Conservation (phyloP, 371 early-diverging fungal genomes). For the Nematocida ironsii region DNA sequence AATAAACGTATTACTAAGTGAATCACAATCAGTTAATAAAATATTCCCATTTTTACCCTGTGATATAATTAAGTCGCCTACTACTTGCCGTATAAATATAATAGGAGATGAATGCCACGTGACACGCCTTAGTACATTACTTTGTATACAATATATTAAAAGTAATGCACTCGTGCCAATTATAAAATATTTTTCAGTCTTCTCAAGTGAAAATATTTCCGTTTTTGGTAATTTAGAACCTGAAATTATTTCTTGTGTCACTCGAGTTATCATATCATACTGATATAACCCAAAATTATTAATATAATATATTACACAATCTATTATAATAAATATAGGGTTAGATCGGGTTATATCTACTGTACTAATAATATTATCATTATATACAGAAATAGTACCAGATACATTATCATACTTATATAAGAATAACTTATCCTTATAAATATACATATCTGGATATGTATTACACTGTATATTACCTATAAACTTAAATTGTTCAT, state of each 20-base stretch:
- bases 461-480: not conserved
- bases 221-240: not conserved
- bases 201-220: slow-evolving; percentile 10
- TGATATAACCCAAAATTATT: too few relatives aligned
- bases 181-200: not conserved
- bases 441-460: not conserved
- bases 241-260: not conserved
- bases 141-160: not conserved
- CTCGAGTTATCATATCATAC: not conserved
- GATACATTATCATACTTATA: too few relatives aligned
- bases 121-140: not conserved
- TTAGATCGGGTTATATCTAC: too few relatives aligned
- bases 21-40: slow-evolving; percentile 30
- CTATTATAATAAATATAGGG: too few relatives aligned
- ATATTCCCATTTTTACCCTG: not conserved
- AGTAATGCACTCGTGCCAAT: slow-evolving; percentile 1
- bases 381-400: too few relatives aligned
- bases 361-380: too few relatives aligned
- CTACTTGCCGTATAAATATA: not conserved
- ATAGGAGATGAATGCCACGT: slow-evolving; percentile 23
- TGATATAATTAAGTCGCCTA: slow-evolving; percentile 20
- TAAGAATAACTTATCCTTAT: too few relatives aligned
- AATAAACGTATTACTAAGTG: slow-evolving; percentile 26
- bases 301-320: too few relatives aligned
- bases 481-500: not conserved